A percentile compares a stretch with the other conserved stretches of the same genome.
phyloP scores from a whole-genome alignment of 2,329 filamentous ascomycete species.

The Neurospora crassa region DNA sequence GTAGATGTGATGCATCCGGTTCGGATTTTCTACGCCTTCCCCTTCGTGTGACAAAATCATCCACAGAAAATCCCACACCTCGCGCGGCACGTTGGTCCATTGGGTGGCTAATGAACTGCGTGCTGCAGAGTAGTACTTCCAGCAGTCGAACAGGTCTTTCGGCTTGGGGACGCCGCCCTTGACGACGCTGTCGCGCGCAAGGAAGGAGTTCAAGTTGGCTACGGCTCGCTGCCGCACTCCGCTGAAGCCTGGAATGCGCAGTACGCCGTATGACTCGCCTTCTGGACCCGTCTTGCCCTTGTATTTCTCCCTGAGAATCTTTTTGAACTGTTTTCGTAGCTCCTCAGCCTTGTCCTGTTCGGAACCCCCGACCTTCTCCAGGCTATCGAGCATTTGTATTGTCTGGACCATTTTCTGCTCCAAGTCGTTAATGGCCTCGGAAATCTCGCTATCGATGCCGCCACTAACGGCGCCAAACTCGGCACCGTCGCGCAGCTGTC shows the following conservation, averaged over 20 bases:
- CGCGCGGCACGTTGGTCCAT: conserved; percentile 46
- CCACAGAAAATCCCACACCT: conserved; percentile 60
- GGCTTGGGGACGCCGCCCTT: conserved; percentile 22
- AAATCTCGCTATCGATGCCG: conserved; percentile 16
- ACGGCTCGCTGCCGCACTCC: conserved; percentile 15
- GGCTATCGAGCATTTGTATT: conserved; percentile 16
- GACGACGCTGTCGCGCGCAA: conserved; percentile 26
- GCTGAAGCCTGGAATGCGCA: conserved; percentile 17
- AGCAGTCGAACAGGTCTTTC: conserved; percentile 26
- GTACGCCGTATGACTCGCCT: conserved; percentile 12
- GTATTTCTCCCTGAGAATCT: conserved; percentile 21
- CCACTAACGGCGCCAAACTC: conserved; percentile 13
- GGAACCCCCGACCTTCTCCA: conserved; percentile 17
- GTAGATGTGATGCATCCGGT: conserved; percentile 52
- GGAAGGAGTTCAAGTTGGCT: conserved; percentile 20
- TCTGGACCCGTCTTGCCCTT: conserved; percentile 21
- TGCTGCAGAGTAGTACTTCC: conserved; percentile 41
- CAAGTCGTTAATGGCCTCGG: conserved; percentile 17
- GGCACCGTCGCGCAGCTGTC: conserved; percentile 11
- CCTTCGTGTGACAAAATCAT: conserved; percentile 41
- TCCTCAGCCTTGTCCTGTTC: conserved; percentile 21
- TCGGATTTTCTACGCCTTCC: conserved; percentile 38
- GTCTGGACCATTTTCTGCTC: conserved; percentile 25
- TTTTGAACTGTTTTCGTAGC: conserved; percentile 25
- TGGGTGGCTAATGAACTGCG: conserved; percentile 32